Base-by-base conservation (phyloP, 306 rosid genomes). In the Trifolium dubium region DNA sequence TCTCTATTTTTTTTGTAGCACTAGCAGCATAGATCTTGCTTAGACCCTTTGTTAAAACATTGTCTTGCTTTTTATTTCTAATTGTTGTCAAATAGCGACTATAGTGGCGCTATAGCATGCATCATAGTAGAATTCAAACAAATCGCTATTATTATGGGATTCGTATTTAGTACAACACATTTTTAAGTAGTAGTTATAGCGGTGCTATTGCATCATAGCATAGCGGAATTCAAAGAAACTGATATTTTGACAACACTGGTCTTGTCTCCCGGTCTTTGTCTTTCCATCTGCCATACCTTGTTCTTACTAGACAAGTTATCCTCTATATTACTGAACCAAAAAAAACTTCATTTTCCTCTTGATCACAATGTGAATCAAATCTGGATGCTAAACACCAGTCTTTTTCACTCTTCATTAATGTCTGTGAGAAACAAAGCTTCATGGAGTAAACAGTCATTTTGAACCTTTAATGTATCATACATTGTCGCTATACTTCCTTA, bases 381-480 rank as follows among this genome's bases (percentile, higher is more conserved):
- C 40, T 76, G 58, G 67, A 70, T 60, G 4, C 39, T 29, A 47
- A 32, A 39, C 6, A 0, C 47, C 8, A 30, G 19, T 46, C 31
- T 64, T 80, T 64, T 69, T 34, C 15, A 31, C 14, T 66, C 54
- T 72, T 40, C 40, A 8, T 37, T 37, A 41, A 39, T 29, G 30
- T 30, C 62, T 77, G 17, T 17, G 32, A 60, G 66, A 71, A 51
- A 13, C 67, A 77, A 69, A 70, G 61, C 66, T 66, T 69, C 15
- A 6, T 69, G 40, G 8, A 15, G 11, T 51, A 46, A 46, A 14
- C 29, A 53, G 11, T 53, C 59, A 53, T 3, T 2, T 53, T 53
- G 59, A 8, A 5, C 12, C 5, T 53, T 53, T 5, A 18, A 53
- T 8, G 59, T 53, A 28, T 18, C 4, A 7, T 28, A 18, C 29